Percentiles rank a stretch among this genome's conserved stretches.
Conservation (phyloP, 805 yeast species). For the Ogataea sp. region DNA sequence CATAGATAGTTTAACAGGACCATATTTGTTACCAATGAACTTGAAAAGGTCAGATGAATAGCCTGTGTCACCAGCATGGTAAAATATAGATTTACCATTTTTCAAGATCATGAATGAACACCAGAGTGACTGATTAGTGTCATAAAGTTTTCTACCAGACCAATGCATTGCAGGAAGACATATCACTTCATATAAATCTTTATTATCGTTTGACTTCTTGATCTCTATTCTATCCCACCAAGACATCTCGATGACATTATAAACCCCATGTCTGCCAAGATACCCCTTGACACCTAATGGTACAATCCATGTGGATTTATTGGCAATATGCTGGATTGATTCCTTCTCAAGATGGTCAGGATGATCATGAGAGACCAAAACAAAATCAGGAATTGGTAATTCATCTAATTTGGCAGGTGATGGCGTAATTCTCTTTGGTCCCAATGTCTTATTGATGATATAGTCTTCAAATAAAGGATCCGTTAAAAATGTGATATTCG, state of each 20-base stretch:
- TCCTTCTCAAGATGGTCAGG: constrained; percentile 86
- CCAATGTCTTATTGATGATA: constrained; percentile 53
- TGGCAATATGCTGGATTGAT: constrained; percentile 47
- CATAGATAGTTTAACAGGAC: constrained; percentile 59
- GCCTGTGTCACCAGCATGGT: constrained; percentile 95
- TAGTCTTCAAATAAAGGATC: constrained; percentile 76
- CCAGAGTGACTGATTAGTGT: constrained; percentile 80
- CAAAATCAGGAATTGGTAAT: constrained; percentile 61
- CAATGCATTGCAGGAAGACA: constrained; percentile 96
- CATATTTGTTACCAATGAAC: constrained; percentile 56
- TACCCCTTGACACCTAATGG: constrained; percentile 69
- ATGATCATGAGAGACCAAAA: constrained; percentile 86
- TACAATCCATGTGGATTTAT: constrained; percentile 71
- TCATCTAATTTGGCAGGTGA: constrained; percentile 60
- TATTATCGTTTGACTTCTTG: constrained; percentile 3
- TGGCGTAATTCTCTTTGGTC: constrained; percentile 81
- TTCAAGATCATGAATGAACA: constrained; percentile 71
- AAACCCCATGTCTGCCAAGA: constrained; percentile 50
- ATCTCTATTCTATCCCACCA: constrained; percentile 81
- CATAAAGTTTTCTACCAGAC: constrained; percentile 82
- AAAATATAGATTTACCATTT: constrained; percentile 63
- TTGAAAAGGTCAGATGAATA: constrained; percentile 67
- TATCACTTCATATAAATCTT: constrained; percentile 63
- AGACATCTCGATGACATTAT: constrained; percentile 64
- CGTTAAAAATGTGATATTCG: constrained; percentile 68